Conservation (phyloP, 495 filamentous ascomycete genomes). For the Daldinia loculata region DNA sequence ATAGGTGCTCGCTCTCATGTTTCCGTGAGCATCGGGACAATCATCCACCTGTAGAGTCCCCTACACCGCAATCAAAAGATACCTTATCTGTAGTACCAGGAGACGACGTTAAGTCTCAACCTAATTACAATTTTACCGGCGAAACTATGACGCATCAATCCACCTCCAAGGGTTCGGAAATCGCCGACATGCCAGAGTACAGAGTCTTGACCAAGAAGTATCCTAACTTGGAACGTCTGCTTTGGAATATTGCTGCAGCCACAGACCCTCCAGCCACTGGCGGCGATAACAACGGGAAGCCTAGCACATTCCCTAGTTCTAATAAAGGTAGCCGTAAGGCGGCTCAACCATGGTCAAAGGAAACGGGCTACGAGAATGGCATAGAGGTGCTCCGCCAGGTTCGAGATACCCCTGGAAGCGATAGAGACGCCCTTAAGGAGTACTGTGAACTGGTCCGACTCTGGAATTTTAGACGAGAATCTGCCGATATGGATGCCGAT, state of each 20-base stretch:
- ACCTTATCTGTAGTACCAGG: neutral
- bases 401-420: slow-evolving; percentile 39
- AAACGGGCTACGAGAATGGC: slow-evolving; percentile 41
- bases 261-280: slow-evolving; percentile 39
- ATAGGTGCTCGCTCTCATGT: slow-evolving; percentile 75
- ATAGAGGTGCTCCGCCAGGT: slow-evolving; percentile 36
- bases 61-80: neutral
- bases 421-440: slow-evolving; percentile 46
- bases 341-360: slow-evolving; percentile 40
- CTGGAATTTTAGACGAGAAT: slow-evolving; percentile 24
- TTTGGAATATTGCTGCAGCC: slow-evolving; percentile 44
- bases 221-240: slow-evolving; percentile 40
- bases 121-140: neutral
- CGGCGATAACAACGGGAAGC: neutral
- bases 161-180: slow-evolving; percentile 22
- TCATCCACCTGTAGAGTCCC: slow-evolving; percentile 33
- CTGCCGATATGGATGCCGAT: slow-evolving; percentile 8
- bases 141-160: neutral
- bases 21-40: slow-evolving; percentile 67
- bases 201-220: slow-evolving; percentile 38
- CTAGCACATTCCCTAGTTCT: neutral
- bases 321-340: slow-evolving; percentile 22
- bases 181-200: slow-evolving; percentile 45
- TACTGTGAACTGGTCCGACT: slow-evolving; percentile 43
- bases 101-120: neutral